Conservation (phyloP, 1,284 basidiomycete species). For the Ustilago lituana region DNA sequence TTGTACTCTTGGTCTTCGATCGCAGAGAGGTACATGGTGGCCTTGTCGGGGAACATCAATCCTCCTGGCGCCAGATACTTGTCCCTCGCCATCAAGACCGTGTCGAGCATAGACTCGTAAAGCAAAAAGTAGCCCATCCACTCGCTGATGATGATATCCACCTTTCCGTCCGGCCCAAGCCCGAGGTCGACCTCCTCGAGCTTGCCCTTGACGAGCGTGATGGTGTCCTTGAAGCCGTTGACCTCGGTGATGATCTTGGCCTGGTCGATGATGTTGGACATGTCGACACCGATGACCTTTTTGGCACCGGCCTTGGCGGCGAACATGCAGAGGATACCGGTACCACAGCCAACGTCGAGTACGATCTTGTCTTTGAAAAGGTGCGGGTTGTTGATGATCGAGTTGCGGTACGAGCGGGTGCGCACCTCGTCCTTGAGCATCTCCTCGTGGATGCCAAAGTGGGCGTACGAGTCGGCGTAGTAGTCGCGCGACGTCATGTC, state of each 20-base stretch:
- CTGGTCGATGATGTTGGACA: conserved; percentile 99
- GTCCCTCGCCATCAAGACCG: conserved; percentile 94
- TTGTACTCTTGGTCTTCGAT: conserved; percentile 99
- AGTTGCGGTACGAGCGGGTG: conserved; percentile 91
- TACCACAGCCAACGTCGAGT: conserved; percentile 97
- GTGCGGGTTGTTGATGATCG: conserved; percentile 93
- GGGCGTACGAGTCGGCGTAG: conserved; percentile 67
- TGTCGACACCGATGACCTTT: conserved; percentile 88
- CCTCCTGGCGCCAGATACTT: conserved; percentile 88
- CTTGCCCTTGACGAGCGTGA: conserved; percentile 97
- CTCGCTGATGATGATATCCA: conserved; percentile 98
- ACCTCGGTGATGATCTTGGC: conserved; percentile 95
- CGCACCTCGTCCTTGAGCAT: conserved; percentile 98
- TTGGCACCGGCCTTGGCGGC: conserved; percentile 96
- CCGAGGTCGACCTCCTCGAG: conserved; percentile 82
- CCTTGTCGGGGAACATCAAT: conserved; percentile 94
- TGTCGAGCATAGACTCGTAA: conserved; percentile 99
- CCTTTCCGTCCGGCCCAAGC: conserved; percentile 63
- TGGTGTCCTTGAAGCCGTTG: conserved; percentile 92
- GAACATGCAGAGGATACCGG: conserved; percentile 98
- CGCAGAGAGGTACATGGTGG: conserved; percentile 91
- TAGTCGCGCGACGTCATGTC: conserved; percentile 65
- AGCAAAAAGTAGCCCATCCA: conserved; percentile 87
- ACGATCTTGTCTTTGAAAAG: conserved; percentile 83
- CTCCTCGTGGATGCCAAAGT: conserved; percentile 72